These are phyloP conservation scores for Boletus subparvulus DNA, from an alignment of 768 basidiomycete genomes.

Conservation along the genomic window DNA sequence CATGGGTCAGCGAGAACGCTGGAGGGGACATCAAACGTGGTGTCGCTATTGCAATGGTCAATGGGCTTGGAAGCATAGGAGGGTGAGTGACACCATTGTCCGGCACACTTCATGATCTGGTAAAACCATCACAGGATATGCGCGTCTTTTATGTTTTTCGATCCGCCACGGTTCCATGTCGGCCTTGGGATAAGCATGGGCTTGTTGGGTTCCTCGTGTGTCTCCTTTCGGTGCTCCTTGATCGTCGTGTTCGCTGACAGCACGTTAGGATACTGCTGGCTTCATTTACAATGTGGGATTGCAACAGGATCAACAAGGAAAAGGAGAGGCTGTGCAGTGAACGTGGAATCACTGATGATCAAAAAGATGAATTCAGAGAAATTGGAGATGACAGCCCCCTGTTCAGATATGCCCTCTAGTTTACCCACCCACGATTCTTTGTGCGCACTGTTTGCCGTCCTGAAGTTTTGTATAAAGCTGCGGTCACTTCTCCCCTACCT, in stretches of 20 bases:
- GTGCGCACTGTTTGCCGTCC: not conserved
- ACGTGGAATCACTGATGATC: conserved; percentile 41
- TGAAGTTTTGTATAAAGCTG: not conserved
- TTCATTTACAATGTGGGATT: conserved; percentile 45
- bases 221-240: conserved; percentile 5
- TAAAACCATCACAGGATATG: conserved; percentile 31
- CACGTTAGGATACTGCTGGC: conserved; percentile 38
- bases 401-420: conserved; percentile 41
- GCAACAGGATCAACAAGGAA: conserved; percentile 44
- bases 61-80: conserved; percentile 56
- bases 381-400: conserved; percentile 54
- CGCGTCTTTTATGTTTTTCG: conserved; percentile 41
- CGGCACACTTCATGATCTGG: not conserved
- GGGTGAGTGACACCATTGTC: conserved; percentile 36
- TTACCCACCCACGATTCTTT: not conserved
- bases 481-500: not conserved
- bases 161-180: conserved; percentile 36
- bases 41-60: conserved; percentile 50
- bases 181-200: conserved; percentile 33
- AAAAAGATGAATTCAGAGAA: conserved; percentile 40
- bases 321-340: conserved; percentile 44
- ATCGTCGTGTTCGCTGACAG: conserved; percentile 28
- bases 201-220: conserved; percentile 26
- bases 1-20: conserved; percentile 54
- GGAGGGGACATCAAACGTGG: conserved; percentile 54